Conservation (phyloP, 2,329 filamentous ascomycete genomes). For the Leptographium galeiforme region DNA sequence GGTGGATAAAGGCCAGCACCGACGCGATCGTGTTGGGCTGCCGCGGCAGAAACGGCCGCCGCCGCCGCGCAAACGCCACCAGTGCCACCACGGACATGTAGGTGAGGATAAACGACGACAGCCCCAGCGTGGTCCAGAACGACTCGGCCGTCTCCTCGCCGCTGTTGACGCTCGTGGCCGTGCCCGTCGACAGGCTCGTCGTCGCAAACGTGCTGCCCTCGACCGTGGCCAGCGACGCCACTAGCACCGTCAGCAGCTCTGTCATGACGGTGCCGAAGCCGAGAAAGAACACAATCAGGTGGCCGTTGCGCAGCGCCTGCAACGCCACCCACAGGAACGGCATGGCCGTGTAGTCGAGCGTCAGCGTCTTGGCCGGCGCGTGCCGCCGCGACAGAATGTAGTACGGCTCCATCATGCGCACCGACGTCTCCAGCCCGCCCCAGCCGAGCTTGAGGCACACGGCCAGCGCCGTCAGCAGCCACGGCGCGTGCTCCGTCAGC, state of each 20-base stretch:
- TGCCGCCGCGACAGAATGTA: conserved; percentile 55
- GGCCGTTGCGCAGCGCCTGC: conserved; percentile 47
- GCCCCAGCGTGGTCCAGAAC: conserved; percentile 51
- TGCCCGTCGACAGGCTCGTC: not conserved
- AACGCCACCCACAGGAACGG: conserved; percentile 54
- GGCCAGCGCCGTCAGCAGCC: conserved; percentile 51
- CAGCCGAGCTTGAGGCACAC: conserved; percentile 56
- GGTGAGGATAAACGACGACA: conserved; percentile 50
- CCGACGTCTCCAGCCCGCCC: conserved; percentile 53
- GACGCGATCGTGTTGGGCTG: conserved; percentile 69
- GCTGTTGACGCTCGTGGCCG: conserved; percentile 26
- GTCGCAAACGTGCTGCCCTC: conserved; percentile 43
- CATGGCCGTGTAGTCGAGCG: conserved; percentile 60
- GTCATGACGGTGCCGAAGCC: conserved; percentile 59
- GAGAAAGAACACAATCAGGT: conserved; percentile 53
- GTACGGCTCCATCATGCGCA: conserved; percentile 64
- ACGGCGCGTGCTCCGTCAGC: conserved; percentile 49
- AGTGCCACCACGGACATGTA: conserved; percentile 48
- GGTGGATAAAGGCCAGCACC: conserved; percentile 65
- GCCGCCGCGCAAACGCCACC: conserved; percentile 47
- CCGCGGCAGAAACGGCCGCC: conserved; percentile 59
- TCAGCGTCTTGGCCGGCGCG: conserved; percentile 51
- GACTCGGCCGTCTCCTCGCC: conserved; percentile 48
- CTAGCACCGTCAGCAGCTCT: conserved; percentile 58
- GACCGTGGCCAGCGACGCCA: conserved; percentile 51